A percentile compares a stretch with the other conserved stretches of the same genome.
Conservation (phyloP, 2,329 filamentous ascomycete genomes). For the Zymoseptoria brevis region DNA sequence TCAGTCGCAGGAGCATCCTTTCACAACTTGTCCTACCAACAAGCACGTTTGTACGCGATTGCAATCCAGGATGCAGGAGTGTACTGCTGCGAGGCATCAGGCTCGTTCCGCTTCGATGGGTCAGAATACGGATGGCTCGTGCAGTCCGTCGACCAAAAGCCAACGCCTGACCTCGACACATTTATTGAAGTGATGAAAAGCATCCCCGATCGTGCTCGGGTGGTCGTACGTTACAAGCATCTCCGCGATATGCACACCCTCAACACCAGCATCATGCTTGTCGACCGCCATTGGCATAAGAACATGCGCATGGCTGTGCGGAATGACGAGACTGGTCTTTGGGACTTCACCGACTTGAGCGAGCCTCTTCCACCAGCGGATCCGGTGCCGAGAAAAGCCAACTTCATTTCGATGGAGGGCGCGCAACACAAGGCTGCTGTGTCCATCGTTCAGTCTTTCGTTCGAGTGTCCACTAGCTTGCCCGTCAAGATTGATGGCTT, state of each 20-base stretch:
- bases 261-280: conserved; percentile 82
- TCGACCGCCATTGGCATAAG: conserved; percentile 91
- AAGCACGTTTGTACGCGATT: conserved; percentile 91
- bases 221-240: conserved; percentile 94
- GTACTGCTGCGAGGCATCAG: conserved; percentile 88
- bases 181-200: conserved; percentile 86
- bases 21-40: conserved; percentile 94
- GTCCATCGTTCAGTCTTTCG: conserved; percentile 88
- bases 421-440: conserved; percentile 84
- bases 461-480: conserved; percentile 86
- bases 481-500: conserved; percentile 97
- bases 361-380: conserved; percentile 69
- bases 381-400: conserved; percentile 67
- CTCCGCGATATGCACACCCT: conserved; percentile 89
- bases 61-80: conserved; percentile 70
- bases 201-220: conserved; percentile 72
- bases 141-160: conserved; percentile 84
- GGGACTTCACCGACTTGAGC: conserved; percentile 86
- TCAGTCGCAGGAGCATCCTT: conserved; percentile 90
- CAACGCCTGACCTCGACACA: conserved; percentile 74
- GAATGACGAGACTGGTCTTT: conserved; percentile 82
- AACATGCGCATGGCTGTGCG: conserved; percentile 90
- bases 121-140: conserved; percentile 89
- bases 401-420: conserved; percentile 87
- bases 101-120: conserved; percentile 90